Evolutionary conservation across 257 asterid species (phyloP), one percentile per base, ranked within the genome.

Genomic region (Primulina tabacum): DNA sequence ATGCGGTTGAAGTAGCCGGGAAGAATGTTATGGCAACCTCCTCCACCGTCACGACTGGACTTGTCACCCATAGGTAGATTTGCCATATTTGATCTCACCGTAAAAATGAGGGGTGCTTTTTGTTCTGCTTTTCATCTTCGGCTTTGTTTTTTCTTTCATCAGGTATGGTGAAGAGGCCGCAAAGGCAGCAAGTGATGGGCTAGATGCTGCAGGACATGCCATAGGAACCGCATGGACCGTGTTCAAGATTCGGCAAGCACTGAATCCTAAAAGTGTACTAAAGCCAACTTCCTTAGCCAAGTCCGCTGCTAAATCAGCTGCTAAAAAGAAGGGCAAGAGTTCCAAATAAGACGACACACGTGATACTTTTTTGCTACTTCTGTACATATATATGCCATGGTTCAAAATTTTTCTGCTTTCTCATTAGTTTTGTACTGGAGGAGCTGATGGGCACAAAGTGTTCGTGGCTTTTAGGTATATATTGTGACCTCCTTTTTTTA

Each of bases 151-250:
- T 12, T 3, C 6, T 50, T 50, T 50, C 12, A 1, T 16, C 8
- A 90, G 97, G 85, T 90, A 89, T 16, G 99, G 96, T 2, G 95
- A 93, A 62, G 97, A 90, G 79, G 97, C 97, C 37, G 99, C 78
- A 8, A 86, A 93, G 85, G 97, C 87, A 60, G 68, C 99, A 40
- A 87, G 78, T 57, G 96, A 89, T 74, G 98, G 99, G 55, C 78
- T 93, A 68, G 88, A 78, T 67, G 99, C 96, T 50, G 99, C 97
- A 64, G 97, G 99, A 72, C 92, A 93, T 52, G 96, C 96, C 2
- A 61, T 83, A 14, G 97, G 97, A 71, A 83, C 96, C 40, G 98
- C 97, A 24, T 92, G 98, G 98, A 62, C 97, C 5, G 92, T 88
- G 29, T 92, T 92, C 65, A 92, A 92, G 85, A 81, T 92, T 72